Base-by-base conservation (phyloP, 192 early-diverging fungal species). In the Spizellomyces sp. region DNA sequence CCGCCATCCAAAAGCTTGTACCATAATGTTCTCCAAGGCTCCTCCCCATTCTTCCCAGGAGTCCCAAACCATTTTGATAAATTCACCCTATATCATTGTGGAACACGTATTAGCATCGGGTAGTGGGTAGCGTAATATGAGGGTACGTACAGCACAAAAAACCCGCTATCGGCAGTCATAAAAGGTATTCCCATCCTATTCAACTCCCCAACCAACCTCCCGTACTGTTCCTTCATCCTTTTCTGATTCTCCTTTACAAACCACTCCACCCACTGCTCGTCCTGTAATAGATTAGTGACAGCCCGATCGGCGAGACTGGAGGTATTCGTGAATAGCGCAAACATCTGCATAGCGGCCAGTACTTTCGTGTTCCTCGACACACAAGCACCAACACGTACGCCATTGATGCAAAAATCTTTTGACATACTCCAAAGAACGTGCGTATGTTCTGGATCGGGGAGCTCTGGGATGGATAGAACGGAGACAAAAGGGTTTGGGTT, bases 371-470 rank as follows among this genome's bases (percentile, higher is more conserved):
- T 67, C 43, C 57, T 21, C 8, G 74, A 89, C 12, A 93, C 67
- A 15, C 86, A 57, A 59, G 83, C 86, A 22, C 87, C 92, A 57
- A 88, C 77, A 47, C 92, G 89, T 67, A 90, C 81, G 6, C 93
- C 93, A 69, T 90, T 91, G 46, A 91, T 74, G 19, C 86, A 80
- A 83, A 96, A 94, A 76, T 93, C 94, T 79, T 96, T 96, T 69
- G 89, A 91, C 66, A 96, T 74, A 15, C 90, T 87, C 76, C 93
- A 94, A 36, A 94, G 67, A 22, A 94, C 83, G 58, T 93, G 87
- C 14, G 91, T 81, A 19, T 54, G 50, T 2, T 12, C 50, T 2
- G 50, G 50, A 19, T 54, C 50, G 0, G 50, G 50, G 14, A 54
- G 50, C 0, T 54, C 50, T 19, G 50, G 50, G 50, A 54, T n/a